Percentiles rank a stretch among this genome's conserved stretches.
These are phyloP conservation scores for Nephelium lappaceum DNA, from an alignment of 345 rosid species.

Conservation along the genomic window DNA sequence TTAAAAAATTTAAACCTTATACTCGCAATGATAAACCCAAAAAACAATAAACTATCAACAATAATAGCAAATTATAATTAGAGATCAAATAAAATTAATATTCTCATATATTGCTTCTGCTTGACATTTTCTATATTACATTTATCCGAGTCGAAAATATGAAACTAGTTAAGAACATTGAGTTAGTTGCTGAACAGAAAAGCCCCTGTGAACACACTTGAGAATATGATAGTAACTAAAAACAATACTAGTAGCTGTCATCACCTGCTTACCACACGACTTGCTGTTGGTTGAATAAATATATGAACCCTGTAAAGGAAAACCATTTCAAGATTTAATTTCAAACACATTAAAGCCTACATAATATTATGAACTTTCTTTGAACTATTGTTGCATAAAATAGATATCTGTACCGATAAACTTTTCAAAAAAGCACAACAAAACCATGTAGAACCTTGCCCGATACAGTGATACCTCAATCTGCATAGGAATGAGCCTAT, in stretches of 20 bases:
- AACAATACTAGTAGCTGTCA: not conserved
- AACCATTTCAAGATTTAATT: conserved; percentile 5
- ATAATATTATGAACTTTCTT: not conserved
- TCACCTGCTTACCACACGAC: conserved; percentile 92
- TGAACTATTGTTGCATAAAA: not conserved
- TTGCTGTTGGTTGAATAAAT: conserved; percentile 88
- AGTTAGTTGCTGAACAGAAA: conserved; percentile 13
- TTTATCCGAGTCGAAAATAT: not conserved
- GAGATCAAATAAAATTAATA: not conserved
- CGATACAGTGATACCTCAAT: not conserved
- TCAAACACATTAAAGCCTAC: conserved; percentile 10
- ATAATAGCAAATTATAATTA: not conserved
- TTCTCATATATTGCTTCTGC: not conserved
- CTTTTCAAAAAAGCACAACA: conserved; percentile 2
- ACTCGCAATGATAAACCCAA: conserved; percentile 7
- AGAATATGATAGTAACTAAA: conserved; percentile 8
- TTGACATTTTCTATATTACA: not conserved
- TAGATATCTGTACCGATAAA: not conserved
- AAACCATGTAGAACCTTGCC: not conserved
- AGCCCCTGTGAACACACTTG: conserved; percentile 7
- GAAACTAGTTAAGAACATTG: conserved; percentile 7
- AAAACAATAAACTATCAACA: not conserved
- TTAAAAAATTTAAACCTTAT: not conserved
- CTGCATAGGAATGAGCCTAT: not conserved
- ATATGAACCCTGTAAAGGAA: conserved; percentile 77